Percentiles rank a stretch among this genome's conserved stretches.
Conservation (phyloP, 2,329 filamentous ascomycete species). For the Rosellinia necatrix region DNA sequence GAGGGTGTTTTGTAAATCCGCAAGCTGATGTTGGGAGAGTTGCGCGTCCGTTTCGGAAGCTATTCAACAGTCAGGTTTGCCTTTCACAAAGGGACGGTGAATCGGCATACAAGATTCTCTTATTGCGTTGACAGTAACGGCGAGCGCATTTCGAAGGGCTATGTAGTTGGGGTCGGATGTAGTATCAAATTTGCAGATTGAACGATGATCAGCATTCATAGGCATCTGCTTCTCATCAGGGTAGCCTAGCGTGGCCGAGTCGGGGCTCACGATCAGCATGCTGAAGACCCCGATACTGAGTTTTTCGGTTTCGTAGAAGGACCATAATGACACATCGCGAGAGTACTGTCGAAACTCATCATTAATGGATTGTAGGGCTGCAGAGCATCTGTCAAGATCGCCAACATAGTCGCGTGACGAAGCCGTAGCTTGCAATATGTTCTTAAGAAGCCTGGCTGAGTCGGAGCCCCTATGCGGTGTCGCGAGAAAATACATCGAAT, state of each 20-base stretch:
- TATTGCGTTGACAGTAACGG: neutral
- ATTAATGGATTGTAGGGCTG: constrained; percentile 9
- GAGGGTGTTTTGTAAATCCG: neutral
- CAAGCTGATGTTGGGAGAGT: neutral
- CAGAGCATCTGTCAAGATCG: constrained; percentile 4
- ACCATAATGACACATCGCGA: constrained; percentile 3
- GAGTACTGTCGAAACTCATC: constrained; percentile 15
- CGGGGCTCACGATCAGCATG: constrained; percentile 9
- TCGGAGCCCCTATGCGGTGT: constrained; percentile 14
- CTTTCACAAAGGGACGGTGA: neutral
- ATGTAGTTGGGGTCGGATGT: constrained; percentile 15
- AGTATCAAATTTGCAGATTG: constrained; percentile 19
- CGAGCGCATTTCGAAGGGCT: constrained; percentile 11
- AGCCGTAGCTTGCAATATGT: neutral
- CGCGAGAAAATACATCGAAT: constrained; percentile 16
- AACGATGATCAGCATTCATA: constrained; percentile 19
- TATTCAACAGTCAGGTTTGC: neutral
- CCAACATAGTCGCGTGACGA: constrained; percentile 5
- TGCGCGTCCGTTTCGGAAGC: neutral
- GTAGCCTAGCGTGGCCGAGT: constrained; percentile 15
- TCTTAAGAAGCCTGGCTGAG: constrained; percentile 13
- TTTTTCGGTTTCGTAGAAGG: constrained; percentile 19
- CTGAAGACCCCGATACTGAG: neutral
- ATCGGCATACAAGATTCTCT: neutral
- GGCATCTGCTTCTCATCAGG: constrained; percentile 15